Percentiles rank a stretch among this genome's conserved stretches.
These are phyloP conservation scores for Suillus clintonianus DNA, from an alignment of 768 basidiomycete genomes.

Conservation along the genomic window DNA sequence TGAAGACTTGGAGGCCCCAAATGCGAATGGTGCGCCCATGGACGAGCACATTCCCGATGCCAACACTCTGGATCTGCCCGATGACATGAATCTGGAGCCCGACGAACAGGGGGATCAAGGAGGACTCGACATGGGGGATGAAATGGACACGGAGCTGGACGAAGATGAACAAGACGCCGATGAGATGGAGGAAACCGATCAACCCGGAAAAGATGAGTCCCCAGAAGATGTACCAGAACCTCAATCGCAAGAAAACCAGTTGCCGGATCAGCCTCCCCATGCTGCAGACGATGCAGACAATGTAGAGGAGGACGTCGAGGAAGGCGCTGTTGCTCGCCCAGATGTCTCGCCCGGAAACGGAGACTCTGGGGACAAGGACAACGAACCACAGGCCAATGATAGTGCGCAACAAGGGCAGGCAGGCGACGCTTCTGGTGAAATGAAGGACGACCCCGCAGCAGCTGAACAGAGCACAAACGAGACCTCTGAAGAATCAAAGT, in stretches of 20 bases:
- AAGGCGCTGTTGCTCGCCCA: conserved; percentile 34
- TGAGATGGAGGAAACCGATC: conserved; percentile 30
- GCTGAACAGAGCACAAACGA: conserved; percentile 32
- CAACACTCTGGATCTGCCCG: conserved; percentile 86
- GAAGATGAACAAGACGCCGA: conserved; percentile 26
- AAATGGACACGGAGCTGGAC: conserved; percentile 41
- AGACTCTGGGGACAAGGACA: conserved; percentile 16
- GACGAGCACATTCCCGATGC: conserved; percentile 79
- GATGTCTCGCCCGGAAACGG: conserved; percentile 35
- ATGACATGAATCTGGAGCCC: conserved; percentile 69
- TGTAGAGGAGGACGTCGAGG: conserved; percentile 29
- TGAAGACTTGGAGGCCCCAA: conserved; percentile 45
- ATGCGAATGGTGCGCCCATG: conserved; percentile 63
- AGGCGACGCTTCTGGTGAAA: conserved; percentile 15
- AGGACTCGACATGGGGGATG: conserved; percentile 23
- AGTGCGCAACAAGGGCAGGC: conserved; percentile 21
- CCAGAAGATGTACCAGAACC: conserved; percentile 29
- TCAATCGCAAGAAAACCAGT: conserved; percentile 17
- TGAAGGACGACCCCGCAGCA: conserved; percentile 1
- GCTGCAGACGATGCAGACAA: conserved; percentile 26
- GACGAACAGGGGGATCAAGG: conserved; percentile 33
- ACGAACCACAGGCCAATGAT: conserved; percentile 18
- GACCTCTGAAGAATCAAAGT: conserved; percentile 23
- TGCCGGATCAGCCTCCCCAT: conserved; percentile 12
- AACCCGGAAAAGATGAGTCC: conserved; percentile 17